Evolutionary conservation across 768 basidiomycete genomes (phyloP).

Genomic region (Lactifluus piperatus): DNA sequence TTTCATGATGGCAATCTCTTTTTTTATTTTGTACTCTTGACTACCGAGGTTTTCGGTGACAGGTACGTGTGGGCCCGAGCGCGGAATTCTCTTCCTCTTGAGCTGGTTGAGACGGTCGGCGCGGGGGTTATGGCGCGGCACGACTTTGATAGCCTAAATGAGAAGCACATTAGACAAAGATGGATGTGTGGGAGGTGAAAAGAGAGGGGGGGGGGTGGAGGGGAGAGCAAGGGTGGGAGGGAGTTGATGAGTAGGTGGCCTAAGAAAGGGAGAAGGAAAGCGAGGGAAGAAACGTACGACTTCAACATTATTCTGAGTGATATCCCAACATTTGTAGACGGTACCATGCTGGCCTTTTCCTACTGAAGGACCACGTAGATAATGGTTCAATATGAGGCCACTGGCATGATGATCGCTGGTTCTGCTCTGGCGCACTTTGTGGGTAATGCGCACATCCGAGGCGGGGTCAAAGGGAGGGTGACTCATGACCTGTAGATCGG

Average conservation of each 20-base stretch:
- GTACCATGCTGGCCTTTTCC: slow-evolving; percentile 89
- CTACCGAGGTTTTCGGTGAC: slow-evolving; percentile 62
- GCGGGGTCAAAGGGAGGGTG: slow-evolving; percentile 16
- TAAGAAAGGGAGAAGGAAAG: no score
- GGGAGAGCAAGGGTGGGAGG: no score
- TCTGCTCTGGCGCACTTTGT: slow-evolving; percentile 26
- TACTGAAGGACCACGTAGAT: slow-evolving; percentile 63
- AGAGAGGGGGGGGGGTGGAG: not conserved
- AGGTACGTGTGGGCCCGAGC: slow-evolving; percentile 40
- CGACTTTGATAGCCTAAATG: slow-evolving; percentile 68
- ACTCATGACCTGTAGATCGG: slow-evolving; percentile 18
- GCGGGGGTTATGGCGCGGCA: slow-evolving; percentile 63
- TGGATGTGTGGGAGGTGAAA: not conserved
- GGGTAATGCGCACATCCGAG: slow-evolving; percentile 18
- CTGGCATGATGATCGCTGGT: slow-evolving; percentile 30
- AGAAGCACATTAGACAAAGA: not conserved
- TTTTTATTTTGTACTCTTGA: slow-evolving; percentile 75
- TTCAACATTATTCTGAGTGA: slow-evolving; percentile 29
- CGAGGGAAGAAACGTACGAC: slow-evolving; percentile 41
- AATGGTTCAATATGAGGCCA: slow-evolving; percentile 71
- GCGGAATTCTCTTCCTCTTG: slow-evolving; percentile 34
- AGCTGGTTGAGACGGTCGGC: slow-evolving; percentile 50
- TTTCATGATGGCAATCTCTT: slow-evolving; percentile 99
- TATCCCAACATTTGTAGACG: slow-evolving; percentile 67
- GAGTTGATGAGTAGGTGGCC: no score